Base-by-base conservation (phyloP, 129 eudicot genomes). In the Lonicera japonica region DNA sequence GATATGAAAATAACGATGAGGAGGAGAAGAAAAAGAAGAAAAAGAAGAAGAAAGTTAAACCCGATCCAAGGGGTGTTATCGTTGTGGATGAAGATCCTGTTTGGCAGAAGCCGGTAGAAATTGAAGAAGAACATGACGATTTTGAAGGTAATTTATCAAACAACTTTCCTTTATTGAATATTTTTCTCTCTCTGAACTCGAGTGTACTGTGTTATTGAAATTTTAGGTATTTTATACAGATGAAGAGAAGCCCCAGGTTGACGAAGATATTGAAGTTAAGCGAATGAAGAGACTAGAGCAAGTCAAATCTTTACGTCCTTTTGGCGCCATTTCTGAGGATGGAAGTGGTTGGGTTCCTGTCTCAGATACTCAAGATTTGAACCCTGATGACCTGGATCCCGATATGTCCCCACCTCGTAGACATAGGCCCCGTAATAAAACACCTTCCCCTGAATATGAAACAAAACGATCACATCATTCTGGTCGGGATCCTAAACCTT, bases 261-360 rank as follows among this genome's bases (percentile, higher is more conserved):
- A 92, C 52, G 98, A 92, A 72, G 96, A 92, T 70, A 85, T 92
- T 20, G 95, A 92, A 73, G 89, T 92, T 56, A 92, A 92, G 61
- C 77, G 95, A 22, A 84, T 92, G 95, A 92, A 80, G 67, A 88
- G 95, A 77, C 76, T 92, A 61, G 96, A 92, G 70, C 84, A 61
- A 25, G 47, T 85, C 16, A 80, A 77, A 48, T 57, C 75, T 16
- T 74, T 61, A 47, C 89, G 92, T 53, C 90, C 96, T 65, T 82
- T 80, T 70, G 94, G 95, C 43, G 76, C 66, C 65, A 82, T 92
- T 25, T 92, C 96, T 19, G 98, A 92, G 53, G 98, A 92, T 82
- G 98, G 98, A 75, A 92, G 96, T 48, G 98, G 98, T 22, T 92
- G 98, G 98, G 78, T 92, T 63, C 19, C 96, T 4, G 74, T 92